A percentile compares a stretch with the other conserved stretches of the same genome.
Evolutionary conservation across 2,329 filamentous ascomycete species (phyloP).

Genomic region (Hirsutella rhossiliensis): DNA sequence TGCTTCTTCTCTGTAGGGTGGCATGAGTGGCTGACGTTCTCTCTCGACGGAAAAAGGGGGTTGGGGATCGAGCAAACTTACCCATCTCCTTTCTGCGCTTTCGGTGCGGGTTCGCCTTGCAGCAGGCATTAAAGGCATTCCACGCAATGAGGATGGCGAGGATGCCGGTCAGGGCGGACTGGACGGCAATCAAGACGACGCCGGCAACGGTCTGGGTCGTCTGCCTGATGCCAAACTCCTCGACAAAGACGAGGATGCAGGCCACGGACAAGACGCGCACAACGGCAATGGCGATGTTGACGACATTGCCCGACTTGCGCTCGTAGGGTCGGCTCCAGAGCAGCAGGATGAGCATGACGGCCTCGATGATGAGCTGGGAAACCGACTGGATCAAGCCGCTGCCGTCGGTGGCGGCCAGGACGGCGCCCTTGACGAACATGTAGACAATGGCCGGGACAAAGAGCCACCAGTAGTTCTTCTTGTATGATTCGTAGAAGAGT

Average conservation of each 20-base stretch:
- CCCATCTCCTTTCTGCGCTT: constrained; percentile 81
- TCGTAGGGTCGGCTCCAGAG: constrained; percentile 81
- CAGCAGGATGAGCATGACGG: constrained; percentile 64
- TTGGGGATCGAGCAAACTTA: constrained; percentile 33
- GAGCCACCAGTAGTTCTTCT: constrained; percentile 92
- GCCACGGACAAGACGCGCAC: constrained; percentile 80
- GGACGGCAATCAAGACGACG: constrained; percentile 84
- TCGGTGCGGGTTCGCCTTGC: constrained; percentile 81
- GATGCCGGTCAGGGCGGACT: constrained; percentile 69
- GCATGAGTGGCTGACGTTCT: neutral
- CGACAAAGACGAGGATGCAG: constrained; percentile 86
- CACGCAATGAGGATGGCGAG: constrained; percentile 80
- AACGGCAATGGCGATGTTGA: constrained; percentile 85
- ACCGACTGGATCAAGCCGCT: constrained; percentile 73
- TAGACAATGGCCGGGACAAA: constrained; percentile 86
- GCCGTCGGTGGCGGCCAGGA: constrained; percentile 75
- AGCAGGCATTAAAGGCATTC: constrained; percentile 75
- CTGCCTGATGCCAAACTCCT: constrained; percentile 79
- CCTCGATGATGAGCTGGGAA: constrained; percentile 71
- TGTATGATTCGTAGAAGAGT: constrained; percentile 93
- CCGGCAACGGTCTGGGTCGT: constrained; percentile 92
- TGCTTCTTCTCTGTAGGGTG: constrained; percentile 53
- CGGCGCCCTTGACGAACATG: constrained; percentile 77
- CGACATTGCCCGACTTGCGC: constrained; percentile 75
- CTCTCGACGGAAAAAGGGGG: neutral